Evolutionary conservation across 176 grass and related monocot genomes (phyloP).

Genomic region (Cenchrus purpureus): DNA sequence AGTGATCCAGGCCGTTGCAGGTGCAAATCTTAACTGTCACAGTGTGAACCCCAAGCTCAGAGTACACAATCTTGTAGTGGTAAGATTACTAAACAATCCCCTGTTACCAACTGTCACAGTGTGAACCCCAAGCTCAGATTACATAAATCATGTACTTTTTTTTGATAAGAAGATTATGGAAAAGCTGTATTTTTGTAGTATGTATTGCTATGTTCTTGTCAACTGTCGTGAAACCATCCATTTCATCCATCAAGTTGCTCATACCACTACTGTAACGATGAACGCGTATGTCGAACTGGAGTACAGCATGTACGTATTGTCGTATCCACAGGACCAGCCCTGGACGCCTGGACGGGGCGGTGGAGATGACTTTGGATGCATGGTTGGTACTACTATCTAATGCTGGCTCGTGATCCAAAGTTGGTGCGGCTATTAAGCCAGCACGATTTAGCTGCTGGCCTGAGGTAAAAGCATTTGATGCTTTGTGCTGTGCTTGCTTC

Average conservation of each 20-base stretch:
- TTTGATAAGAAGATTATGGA: background rate
- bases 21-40: too few species aligned
- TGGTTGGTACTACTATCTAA: too few species aligned
- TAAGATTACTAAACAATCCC: too few species aligned
- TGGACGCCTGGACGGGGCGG: too few species aligned
- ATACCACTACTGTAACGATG: background rate
- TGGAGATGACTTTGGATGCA: too few species aligned
- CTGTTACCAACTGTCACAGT: too few species aligned
- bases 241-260: background rate
- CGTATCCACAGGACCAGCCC: background rate
- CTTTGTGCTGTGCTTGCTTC: background rate
- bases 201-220: conserved; percentile 14
- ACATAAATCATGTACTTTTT: background rate
- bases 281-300: background rate
- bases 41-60: too few species aligned
- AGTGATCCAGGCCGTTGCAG: too few species aligned
- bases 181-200: background rate
- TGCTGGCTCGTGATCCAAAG: conserved; percentile 13
- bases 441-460: background rate
- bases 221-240: background rate
- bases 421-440: too few species aligned
- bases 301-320: background rate
- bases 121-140: conserved; percentile 2
- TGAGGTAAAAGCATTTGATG: background rate
- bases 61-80: too few species aligned